These are phyloP conservation scores for Aspergillus puulaauensis DNA, from an alignment of 2,329 filamentous ascomycete genomes.

Conservation along the genomic window DNA sequence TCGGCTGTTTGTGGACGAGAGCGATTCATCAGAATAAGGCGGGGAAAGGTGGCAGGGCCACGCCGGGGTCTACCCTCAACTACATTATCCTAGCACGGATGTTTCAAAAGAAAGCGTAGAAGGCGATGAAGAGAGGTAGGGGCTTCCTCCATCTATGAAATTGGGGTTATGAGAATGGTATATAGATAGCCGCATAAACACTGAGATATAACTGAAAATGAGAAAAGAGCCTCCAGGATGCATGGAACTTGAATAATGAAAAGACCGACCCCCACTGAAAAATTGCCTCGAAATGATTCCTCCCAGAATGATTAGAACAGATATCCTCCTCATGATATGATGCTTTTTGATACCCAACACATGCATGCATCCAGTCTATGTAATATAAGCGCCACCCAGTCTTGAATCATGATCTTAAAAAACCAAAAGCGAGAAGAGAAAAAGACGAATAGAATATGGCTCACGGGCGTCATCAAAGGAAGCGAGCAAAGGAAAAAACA, in stretches of 20 bases:
- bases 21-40: neutral
- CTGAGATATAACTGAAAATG: conserved; percentile 9
- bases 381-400: conserved; percentile 34
- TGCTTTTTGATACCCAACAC: conserved; percentile 27
- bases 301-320: conserved; percentile 12
- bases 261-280: conserved; percentile 24
- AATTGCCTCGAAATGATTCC: conserved; percentile 26
- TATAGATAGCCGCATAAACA: neutral
- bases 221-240: conserved; percentile 37
- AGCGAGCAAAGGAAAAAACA: conserved; percentile 1
- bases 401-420: conserved; percentile 24
- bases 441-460: neutral
- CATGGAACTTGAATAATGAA: conserved; percentile 32
- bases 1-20: neutral
- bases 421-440: conserved; percentile 12
- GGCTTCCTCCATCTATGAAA: neutral
- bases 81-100: no score
- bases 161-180: neutral
- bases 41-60: neutral
- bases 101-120: no score
- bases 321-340: conserved; percentile 19
- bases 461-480: neutral
- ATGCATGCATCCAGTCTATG: conserved; percentile 40
- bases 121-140: neutral
- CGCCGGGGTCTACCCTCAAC: no score